Conservation (phyloP, 1,139 yeast genomes). For the Wickerhamiella pararugosa region DNA sequence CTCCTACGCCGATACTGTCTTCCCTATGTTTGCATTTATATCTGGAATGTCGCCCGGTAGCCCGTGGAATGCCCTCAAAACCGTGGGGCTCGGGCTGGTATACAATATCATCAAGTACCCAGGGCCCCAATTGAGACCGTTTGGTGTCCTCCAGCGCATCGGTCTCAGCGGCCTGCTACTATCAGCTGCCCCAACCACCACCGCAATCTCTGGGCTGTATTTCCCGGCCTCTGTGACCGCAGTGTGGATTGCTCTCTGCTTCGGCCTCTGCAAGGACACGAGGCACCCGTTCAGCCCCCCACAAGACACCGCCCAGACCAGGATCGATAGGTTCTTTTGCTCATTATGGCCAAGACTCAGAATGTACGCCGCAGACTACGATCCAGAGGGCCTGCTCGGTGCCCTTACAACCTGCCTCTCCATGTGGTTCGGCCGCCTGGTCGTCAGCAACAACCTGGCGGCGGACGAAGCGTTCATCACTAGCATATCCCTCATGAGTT, state of each 20-base stretch:
- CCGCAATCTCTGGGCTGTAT: conserved; percentile 1
- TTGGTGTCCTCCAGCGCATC: conserved; percentile 27
- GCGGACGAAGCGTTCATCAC: conserved; percentile 16
- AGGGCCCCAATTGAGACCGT: conserved; percentile 18
- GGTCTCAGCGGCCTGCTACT: conserved; percentile 23
- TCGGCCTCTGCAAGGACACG: conserved; percentile 18
- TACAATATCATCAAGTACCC: conserved; percentile 16
- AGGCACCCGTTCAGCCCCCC: conserved; percentile 20
- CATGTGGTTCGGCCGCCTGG: conserved; percentile 26
- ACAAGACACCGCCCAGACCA: conserved; percentile 23
- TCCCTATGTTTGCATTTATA: conserved; percentile 26
- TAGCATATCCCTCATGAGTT: conserved; percentile 19
- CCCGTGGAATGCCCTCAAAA: conserved; percentile 16
- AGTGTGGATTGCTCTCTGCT: conserved; percentile 19
- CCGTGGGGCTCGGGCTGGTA: conserved; percentile 25
- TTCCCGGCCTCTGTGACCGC: conserved; percentile 15
- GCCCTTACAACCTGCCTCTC: conserved; percentile 23
- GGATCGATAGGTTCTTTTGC: conserved; percentile 17
- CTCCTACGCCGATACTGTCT: conserved; percentile 26
- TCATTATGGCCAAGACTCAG: conserved; percentile 16
- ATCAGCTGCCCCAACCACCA: conserved; percentile 8
- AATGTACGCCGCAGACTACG: conserved; percentile 17
- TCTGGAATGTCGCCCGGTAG: conserved; percentile 22
- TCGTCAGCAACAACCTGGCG: conserved; percentile 14
- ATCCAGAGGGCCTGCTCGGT: conserved; percentile 28